Evolutionary conservation across 106 monocot species (phyloP).

Genomic region (Dendrobium nobile): DNA sequence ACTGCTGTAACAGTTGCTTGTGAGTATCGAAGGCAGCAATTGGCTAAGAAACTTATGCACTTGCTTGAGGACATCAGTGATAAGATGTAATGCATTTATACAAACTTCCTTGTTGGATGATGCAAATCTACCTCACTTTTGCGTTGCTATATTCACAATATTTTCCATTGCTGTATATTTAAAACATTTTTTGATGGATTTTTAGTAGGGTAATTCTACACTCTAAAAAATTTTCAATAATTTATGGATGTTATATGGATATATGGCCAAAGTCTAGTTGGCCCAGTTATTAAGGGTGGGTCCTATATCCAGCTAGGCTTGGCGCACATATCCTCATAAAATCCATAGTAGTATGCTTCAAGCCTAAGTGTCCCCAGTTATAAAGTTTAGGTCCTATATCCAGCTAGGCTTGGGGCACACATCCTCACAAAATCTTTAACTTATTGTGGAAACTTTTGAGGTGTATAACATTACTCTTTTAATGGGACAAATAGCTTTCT

Average conservation of each 20-base stretch:
- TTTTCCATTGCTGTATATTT: neutral
- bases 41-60: conserved; percentile 94
- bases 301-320: neutral
- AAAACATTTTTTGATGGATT: neutral
- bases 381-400: too few relatives aligned
- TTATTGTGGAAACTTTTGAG: too few relatives aligned
- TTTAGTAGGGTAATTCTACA: neutral
- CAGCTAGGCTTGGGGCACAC: neutral
- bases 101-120: neutral
- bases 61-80: conserved; percentile 90
- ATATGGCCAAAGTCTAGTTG: neutral
- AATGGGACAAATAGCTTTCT: neutral
- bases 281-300: neutral
- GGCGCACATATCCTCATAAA: neutral
- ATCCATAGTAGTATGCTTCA: too few relatives aligned
- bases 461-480: too few relatives aligned
- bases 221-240: neutral
- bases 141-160: neutral
- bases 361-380: too few relatives aligned
- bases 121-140: neutral
- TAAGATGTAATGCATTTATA: conserved; percentile 42
- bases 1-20: conserved; percentile 88
- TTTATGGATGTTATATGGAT: neutral
- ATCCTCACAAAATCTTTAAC: neutral
- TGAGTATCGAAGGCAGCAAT: conserved; percentile 75